Conservation (phyloP, 345 rosid species). For the Populus euphratica region DNA sequence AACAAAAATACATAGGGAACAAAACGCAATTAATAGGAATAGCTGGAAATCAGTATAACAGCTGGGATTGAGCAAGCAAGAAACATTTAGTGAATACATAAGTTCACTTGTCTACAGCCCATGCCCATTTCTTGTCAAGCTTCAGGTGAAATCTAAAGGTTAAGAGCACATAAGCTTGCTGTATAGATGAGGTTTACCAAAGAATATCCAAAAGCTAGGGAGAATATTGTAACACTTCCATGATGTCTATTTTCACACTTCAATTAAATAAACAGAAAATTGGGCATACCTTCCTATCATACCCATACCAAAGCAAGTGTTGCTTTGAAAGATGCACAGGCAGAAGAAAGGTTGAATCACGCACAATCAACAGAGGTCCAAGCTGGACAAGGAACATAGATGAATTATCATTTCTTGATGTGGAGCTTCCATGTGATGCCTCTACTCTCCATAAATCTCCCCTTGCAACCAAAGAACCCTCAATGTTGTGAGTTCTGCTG, state of each 20-base stretch:
- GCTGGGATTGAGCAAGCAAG: background rate
- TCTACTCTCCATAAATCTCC: slow-evolving; percentile 96
- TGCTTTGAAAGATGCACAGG: slow-evolving; percentile 92
- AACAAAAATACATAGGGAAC: too few relatives aligned
- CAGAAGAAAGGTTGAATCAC: slow-evolving; percentile 81
- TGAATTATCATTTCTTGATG: slow-evolving; percentile 59
- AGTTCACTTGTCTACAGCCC: background rate
- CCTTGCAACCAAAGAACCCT: slow-evolving; percentile 77
- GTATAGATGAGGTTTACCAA: background rate
- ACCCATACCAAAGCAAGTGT: slow-evolving; percentile 98
- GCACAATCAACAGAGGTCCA: slow-evolving; percentile 86
- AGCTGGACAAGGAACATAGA: slow-evolving; percentile 91
- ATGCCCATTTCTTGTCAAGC: background rate
- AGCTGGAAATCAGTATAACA: background rate
- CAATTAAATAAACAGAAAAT: background rate
- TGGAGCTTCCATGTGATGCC: slow-evolving; percentile 66
- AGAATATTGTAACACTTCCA: background rate
- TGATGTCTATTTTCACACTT: background rate
- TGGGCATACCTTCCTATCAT: slow-evolving; percentile 81
- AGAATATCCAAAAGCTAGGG: background rate
- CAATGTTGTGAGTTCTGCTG: slow-evolving; percentile 64
- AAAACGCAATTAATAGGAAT: background rate
- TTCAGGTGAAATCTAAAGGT: background rate
- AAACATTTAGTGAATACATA: background rate
- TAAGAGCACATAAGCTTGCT: background rate